These are phyloP conservation scores for Trametes versicolor DNA, from an alignment of 1,284 basidiomycete species.

Conservation along the genomic window DNA sequence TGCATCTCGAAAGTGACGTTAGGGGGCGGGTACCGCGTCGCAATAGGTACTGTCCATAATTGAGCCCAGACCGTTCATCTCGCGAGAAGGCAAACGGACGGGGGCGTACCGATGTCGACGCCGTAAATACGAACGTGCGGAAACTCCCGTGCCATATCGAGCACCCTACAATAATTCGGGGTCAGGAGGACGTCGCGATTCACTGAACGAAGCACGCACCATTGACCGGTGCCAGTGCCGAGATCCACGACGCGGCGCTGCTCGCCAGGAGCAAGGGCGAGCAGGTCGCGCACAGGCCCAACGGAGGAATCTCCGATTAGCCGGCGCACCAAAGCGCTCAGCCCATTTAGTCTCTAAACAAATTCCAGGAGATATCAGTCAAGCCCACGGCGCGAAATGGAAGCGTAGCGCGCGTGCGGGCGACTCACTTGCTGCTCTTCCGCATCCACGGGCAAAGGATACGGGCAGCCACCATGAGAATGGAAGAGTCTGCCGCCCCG, in stretches of 20 bases:
- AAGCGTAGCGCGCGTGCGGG: constrained; percentile 5
- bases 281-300: constrained; percentile 63
- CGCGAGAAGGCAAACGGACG: constrained; percentile 23
- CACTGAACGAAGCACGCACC: constrained; percentile 52
- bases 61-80: constrained; percentile 8
- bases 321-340: constrained; percentile 57
- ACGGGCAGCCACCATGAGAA: constrained; percentile 66
- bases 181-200: constrained; percentile 9
- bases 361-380: constrained; percentile 22
- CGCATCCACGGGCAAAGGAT: constrained; percentile 74
- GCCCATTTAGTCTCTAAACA: constrained; percentile 59
- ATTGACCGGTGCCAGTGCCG: constrained; percentile 75
- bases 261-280: constrained; percentile 50
- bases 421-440: constrained; percentile 65
- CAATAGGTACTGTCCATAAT: constrained; percentile 65
- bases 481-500: constrained; percentile 68
- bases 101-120: constrained; percentile 71
- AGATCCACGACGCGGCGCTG: constrained; percentile 69
- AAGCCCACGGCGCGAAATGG: neutral
- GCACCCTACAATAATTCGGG: constrained; percentile 56
- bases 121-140: constrained; percentile 71
- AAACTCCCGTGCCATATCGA: constrained; percentile 75
- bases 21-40: constrained; percentile 62
- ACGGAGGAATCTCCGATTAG: constrained; percentile 62
- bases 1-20: constrained; percentile 74